Conservation (phyloP, 2,329 filamentous ascomycete genomes). For the Pestalotiopsis sp. region DNA sequence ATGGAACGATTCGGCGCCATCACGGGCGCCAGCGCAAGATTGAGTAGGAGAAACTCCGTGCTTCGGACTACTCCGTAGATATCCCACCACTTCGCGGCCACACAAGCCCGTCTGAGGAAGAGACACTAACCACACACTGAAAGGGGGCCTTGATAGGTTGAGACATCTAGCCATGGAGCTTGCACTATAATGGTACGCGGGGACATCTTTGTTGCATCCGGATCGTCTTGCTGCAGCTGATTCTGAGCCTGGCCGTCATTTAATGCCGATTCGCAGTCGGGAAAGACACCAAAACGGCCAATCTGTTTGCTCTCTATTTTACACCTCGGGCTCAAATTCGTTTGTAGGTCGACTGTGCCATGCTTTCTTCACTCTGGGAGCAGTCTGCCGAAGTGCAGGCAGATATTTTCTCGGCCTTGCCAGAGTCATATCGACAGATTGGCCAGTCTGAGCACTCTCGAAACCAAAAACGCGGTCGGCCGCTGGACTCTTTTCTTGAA, state of each 20-base stretch:
- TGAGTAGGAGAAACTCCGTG: not conserved
- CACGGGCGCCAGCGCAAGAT: not conserved
- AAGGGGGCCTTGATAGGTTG: not conserved
- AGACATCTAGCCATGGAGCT: not conserved
- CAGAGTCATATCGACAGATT: not conserved
- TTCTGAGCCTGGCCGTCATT: not conserved
- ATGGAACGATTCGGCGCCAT: no score
- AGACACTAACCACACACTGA: not conserved
- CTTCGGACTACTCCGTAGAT: not conserved
- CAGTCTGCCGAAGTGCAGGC: not conserved
- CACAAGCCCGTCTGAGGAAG: not conserved
- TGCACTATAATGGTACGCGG: not conserved
- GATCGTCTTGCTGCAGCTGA: not conserved
- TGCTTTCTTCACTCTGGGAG: not conserved
- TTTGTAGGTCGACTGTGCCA: not conserved
- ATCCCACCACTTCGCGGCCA: not conserved
- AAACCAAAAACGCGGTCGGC: not conserved
- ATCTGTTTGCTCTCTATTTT: not conserved
- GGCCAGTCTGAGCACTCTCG: not conserved
- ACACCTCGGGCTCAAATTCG: not conserved
- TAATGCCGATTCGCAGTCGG: not conserved
- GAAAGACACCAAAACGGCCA: not conserved
- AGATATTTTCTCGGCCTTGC: not conserved
- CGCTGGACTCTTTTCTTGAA: not conserved
- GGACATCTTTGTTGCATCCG: not conserved